Evolutionary conservation across 2,329 filamentous ascomycete species (phyloP).

Genomic region (Biscogniauxia marginata): DNA sequence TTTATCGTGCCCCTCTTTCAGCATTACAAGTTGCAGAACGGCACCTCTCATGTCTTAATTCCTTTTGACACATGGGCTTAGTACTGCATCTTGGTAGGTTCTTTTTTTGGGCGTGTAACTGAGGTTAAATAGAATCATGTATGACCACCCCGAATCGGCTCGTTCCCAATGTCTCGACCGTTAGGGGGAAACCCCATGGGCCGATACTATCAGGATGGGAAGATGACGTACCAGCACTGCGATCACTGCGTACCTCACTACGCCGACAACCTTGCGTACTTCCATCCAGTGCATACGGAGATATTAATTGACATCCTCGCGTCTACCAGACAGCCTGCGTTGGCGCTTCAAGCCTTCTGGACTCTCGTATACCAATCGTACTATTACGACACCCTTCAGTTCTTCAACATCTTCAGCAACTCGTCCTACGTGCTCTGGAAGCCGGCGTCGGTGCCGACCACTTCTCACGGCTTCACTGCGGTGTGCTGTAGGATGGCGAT

Average conservation of each 20-base stretch:
- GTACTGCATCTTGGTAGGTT: no score
- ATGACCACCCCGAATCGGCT: background rate
- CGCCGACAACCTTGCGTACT: background rate
- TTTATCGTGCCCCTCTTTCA: background rate
- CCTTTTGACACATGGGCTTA: no score
- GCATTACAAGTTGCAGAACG: no score
- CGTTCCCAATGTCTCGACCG: background rate
- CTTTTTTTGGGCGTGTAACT: no score
- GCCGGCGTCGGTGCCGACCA: background rate
- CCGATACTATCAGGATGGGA: background rate
- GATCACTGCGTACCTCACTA: background rate
- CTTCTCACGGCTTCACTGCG: background rate
- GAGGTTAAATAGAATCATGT: no score
- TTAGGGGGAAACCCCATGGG: slow-evolving; percentile 4
- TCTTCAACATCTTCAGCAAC: slow-evolving; percentile 6
- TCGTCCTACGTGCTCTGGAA: slow-evolving; percentile 1
- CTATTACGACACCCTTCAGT: slow-evolving; percentile 7
- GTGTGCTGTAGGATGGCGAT: background rate
- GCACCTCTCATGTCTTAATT: no score
- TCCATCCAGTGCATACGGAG: slow-evolving; percentile 4
- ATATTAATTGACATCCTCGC: slow-evolving; percentile 2
- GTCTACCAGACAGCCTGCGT: background rate
- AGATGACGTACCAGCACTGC: slow-evolving; percentile 4
- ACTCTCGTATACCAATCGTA: slow-evolving; percentile 7
- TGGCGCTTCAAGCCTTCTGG: slow-evolving; percentile 7